These are phyloP conservation scores for Melocanna baccifera DNA, from an alignment of 176 grass and related monocot species.

Conservation along the genomic window DNA sequence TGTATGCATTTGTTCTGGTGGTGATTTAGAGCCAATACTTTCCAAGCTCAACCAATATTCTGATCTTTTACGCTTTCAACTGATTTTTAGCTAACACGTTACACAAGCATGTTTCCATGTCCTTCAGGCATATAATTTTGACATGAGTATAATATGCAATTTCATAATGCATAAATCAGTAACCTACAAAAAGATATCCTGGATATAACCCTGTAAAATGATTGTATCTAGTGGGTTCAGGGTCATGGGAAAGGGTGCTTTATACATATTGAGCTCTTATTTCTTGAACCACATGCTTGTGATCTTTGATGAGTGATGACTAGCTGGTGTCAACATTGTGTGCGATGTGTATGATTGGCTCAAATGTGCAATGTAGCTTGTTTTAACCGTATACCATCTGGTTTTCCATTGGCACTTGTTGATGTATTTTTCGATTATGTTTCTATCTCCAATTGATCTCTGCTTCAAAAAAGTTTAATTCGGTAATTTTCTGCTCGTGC, in stretches of 20 bases:
- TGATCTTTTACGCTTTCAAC: background rate
- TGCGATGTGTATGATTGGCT: background rate
- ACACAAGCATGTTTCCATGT: background rate
- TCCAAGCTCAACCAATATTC: background rate
- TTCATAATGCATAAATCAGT: background rate
- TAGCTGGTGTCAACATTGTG: background rate
- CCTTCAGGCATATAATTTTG: background rate
- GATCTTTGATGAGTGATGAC: background rate
- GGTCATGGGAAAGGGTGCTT: background rate
- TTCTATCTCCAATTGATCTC: background rate
- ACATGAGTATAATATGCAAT: background rate
- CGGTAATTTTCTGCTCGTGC: background rate
- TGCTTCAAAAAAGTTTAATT: background rate
- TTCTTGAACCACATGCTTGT: background rate
- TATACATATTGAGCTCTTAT: background rate
- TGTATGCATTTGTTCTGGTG: background rate
- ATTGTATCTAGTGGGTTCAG: background rate
- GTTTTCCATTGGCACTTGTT: background rate
- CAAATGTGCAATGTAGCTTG: background rate
- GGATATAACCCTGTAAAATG: background rate
- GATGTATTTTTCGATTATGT: background rate
- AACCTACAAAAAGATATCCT: background rate
- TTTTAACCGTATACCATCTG: background rate
- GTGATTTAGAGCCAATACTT: background rate
- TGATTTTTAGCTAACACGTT: constrained; percentile 2